Evolutionary conservation across 352 stramenopile species (phyloP), one percentile per base, ranked within the genome.

Genomic region (Pythium aristosporum): DNA sequence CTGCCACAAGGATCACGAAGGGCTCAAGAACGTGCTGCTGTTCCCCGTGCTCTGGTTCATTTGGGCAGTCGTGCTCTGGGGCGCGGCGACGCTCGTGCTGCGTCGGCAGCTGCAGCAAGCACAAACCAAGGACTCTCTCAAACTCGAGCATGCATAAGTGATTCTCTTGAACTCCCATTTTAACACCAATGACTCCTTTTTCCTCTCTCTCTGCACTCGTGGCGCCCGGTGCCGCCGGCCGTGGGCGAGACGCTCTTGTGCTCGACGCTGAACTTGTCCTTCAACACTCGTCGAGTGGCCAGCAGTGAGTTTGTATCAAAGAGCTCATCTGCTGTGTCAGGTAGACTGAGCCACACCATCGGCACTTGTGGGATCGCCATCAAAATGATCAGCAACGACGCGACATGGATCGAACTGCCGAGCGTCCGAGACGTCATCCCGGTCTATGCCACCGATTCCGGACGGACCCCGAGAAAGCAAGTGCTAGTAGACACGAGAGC

Each of bases 211-310:
- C 25, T 30, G 25, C 75, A 60, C 54, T 89, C 82, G 60, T 91
- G 91, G 25, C 96, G 80, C 48, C 91, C 65, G 21, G 89, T 96
- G 64, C 89, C 88, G 63, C 91, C 80, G 11, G 74, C 61, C 2
- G 75, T 65, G 3, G 72, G 58, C 9, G 71, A 61, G 8, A 58
- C 59, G 1, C 62, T 55, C 63, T 87, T 82, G 61, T 68, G 65
- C 67, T 86, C 86, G 67, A 70, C 56, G 55, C 60, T 61, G 28
- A 72, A 55, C 6, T 65, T 18, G 28, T 68, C 65, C 37, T 68
- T 68, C 39, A 61, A 30, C 25, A 30, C 25, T 30, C 0, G 25
- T 30, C 25, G 25, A 30, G 25, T 5, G 25, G 25, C 5, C 25
- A 30, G 25, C 25, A 30, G 25, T 2, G n/a, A n/a, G n/a, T n/a